A percentile compares a stretch with the other conserved stretches of the same genome.
phyloP scores from a whole-genome alignment of 2,329 filamentous ascomycete species.

The Sporothrix pallida region DNA sequence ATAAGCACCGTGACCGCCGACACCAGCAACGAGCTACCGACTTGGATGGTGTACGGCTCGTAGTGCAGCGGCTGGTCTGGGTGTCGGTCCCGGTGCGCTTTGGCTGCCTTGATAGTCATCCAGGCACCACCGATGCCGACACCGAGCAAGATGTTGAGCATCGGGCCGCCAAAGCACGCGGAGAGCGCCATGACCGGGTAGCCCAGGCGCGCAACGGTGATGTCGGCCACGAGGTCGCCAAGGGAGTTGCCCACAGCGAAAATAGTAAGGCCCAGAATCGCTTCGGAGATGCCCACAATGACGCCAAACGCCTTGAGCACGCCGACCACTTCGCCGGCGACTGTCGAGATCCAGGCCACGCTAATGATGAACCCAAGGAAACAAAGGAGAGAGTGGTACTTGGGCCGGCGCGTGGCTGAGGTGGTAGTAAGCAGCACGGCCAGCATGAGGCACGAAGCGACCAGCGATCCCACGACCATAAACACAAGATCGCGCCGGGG shows the following conservation, averaged over 20 bases:
- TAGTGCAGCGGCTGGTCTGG: conserved; percentile 69
- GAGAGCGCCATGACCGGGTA: conserved; percentile 96
- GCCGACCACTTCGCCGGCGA: conserved; percentile 93
- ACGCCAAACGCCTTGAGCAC: conserved; percentile 92
- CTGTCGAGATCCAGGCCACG: conserved; percentile 95
- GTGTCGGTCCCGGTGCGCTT: conserved; percentile 69
- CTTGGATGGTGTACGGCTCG: conserved; percentile 79
- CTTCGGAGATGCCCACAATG: conserved; percentile 90
- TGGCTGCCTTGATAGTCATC: conserved; percentile 77
- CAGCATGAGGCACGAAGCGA: conserved; percentile 71
- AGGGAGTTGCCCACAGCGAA: conserved; percentile 97
- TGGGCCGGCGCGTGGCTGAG: conserved; percentile 67
- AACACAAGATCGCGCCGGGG: conserved; percentile 59
- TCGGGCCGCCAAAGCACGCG: conserved; percentile 96
- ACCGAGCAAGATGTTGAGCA: conserved; percentile 95
- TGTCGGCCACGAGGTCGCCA: conserved; percentile 90
- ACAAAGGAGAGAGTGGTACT: conserved; percentile 78
- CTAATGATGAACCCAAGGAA: conserved; percentile 89
- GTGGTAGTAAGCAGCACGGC: conserved; percentile 72
- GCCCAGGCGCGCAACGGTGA: conserved; percentile 89
- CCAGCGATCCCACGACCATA: conserved; percentile 67
- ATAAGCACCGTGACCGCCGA: conserved; percentile 82
- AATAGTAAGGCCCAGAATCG: conserved; percentile 90
- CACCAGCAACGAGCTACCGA: conserved; percentile 84
- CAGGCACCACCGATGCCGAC: conserved; percentile 91